Conservation (phyloP, 805 yeast genomes). For the Isabelozyma pseudorhagii region DNA sequence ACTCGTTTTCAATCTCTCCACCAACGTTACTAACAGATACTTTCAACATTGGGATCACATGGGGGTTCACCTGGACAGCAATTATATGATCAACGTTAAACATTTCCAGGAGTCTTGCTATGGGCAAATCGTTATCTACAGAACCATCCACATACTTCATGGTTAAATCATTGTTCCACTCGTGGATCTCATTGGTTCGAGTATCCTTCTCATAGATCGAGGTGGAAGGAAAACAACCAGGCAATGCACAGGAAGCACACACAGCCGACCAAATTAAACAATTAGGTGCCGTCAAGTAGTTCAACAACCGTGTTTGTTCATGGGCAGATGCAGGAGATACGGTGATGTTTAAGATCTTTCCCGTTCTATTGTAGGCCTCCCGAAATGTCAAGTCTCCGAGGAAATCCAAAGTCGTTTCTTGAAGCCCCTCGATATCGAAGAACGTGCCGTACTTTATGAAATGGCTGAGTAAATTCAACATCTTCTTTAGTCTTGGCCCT, state of each 20-base stretch:
- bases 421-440: conserved; percentile 73
- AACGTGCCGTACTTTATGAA: conserved; percentile 85
- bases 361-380: conserved; percentile 93
- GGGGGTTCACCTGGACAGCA: conserved; percentile 97
- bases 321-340: conserved; percentile 89
- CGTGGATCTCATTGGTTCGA: conserved; percentile 64
- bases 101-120: conserved; percentile 88
- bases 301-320: conserved; percentile 84
- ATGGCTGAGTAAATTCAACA: conserved; percentile 37
- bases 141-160: conserved; percentile 93
- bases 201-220: conserved; percentile 82
- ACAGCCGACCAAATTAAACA: conserved; percentile 86
- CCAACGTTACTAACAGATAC: conserved; percentile 66
- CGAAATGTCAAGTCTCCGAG: conserved; percentile 89
- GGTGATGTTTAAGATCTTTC: conserved; percentile 87
- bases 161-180: conserved; percentile 76
- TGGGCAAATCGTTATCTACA: conserved; percentile 91
- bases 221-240: conserved; percentile 85
- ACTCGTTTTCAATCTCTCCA: conserved; percentile 62
- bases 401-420: conserved; percentile 69
- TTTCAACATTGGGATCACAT: conserved; percentile 83
- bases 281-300: conserved; percentile 77
- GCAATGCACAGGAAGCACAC: conserved; percentile 92
- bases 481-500: conserved; percentile 42
- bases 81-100: conserved; percentile 96